Conservation (phyloP, 2,329 filamentous ascomycete species). For the Neophaeococcomyces aloes region DNA sequence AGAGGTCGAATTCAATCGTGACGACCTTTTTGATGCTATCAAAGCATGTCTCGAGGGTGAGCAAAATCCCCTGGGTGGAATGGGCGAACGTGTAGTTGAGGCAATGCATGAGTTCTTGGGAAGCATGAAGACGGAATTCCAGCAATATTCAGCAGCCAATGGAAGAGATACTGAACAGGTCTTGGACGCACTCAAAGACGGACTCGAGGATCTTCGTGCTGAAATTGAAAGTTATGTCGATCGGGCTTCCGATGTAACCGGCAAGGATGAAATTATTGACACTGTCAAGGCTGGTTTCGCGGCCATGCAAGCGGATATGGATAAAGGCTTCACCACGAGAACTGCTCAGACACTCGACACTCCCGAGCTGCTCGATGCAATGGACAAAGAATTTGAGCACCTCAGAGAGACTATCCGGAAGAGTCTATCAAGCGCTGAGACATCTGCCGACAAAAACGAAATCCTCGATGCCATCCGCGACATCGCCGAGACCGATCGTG, state of each 20-base stretch:
- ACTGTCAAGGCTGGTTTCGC: slow-evolving; percentile 54
- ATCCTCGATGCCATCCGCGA: slow-evolving; percentile 47
- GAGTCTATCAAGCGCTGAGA: slow-evolving; percentile 50
- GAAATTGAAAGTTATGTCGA: slow-evolving; percentile 78
- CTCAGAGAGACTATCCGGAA: slow-evolving; percentile 67
- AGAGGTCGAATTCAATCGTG: slow-evolving; percentile 49
- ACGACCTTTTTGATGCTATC: slow-evolving; percentile 50
- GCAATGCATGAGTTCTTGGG: slow-evolving; percentile 50
- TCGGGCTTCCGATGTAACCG: slow-evolving; percentile 55
- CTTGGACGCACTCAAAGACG: slow-evolving; percentile 76
- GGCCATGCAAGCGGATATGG: slow-evolving; percentile 49
- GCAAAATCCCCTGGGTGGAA: slow-evolving; percentile 40
- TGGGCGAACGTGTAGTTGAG: slow-evolving; percentile 50
- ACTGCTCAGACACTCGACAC: slow-evolving; percentile 42
- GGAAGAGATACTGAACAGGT: slow-evolving; percentile 80
- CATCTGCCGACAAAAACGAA: slow-evolving; percentile 49
- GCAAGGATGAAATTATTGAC: slow-evolving; percentile 69
- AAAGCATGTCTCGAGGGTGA: slow-evolving; percentile 46
- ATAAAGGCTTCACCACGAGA: slow-evolving; percentile 40
- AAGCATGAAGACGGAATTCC: slow-evolving; percentile 55
- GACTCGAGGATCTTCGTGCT: slow-evolving; percentile 65
- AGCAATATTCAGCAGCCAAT: slow-evolving; percentile 68
- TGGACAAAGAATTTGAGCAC: slow-evolving; percentile 73
- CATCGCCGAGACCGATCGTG: slow-evolving; percentile 20
- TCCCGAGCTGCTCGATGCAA: slow-evolving; percentile 58